Evolutionary conservation across 768 basidiomycete species (phyloP), one percentile per base, ranked within the genome.

Genomic region (Punctularia strigosozonata): DNA sequence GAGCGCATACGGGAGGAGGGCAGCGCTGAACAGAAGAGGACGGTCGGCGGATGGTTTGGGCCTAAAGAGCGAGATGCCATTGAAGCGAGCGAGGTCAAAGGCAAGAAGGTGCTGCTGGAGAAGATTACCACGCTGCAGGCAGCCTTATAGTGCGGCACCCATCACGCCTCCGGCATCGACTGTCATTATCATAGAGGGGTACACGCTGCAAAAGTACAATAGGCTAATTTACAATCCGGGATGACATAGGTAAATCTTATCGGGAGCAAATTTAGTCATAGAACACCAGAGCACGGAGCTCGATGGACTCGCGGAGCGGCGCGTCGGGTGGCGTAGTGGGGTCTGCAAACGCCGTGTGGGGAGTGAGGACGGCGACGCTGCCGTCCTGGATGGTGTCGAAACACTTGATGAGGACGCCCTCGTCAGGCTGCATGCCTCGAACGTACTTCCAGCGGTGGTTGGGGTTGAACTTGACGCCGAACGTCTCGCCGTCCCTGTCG

Each of bases 61-160:
- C 47, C 57, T 15, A 61, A 65, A 3, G 68, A 72, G 20, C 52
- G 62, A 46, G 60, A 65, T 46, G 55, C 55, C 38, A 57, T 89
- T 15, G 65, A 70, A 53, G 57, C 52, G 14, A 66, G 74, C 26
- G 71, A 71, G 36, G 73, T 65, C 18, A 88, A 82, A 61, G 89
- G 89, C 8, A 76, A 69, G 48, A 68, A 68, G 25, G 63, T 88
- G n/a, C 57, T 92, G 23, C 42, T 80, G 44, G 79, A 80, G 49
- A 82, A 65, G 46, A 47, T 73, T 42, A 47, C 52, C 42, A 57
- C 53, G 31, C 46, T 71, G 8, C n/a, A n/a, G n/a, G n/a, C n/a
- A n/a, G n/a, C n/a, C n/a, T n/a, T n/a, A n/a, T n/a, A n/a, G n/a
- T n/a, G n/a, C n/a, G n/a, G n/a, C n/a, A n/a, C n/a, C n/a, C n/a